Percentiles rank a stretch among this genome's conserved stretches.
phyloP scores from a whole-genome alignment of 306 rosid genomes.

The Fragaria nilgerrensis region DNA sequence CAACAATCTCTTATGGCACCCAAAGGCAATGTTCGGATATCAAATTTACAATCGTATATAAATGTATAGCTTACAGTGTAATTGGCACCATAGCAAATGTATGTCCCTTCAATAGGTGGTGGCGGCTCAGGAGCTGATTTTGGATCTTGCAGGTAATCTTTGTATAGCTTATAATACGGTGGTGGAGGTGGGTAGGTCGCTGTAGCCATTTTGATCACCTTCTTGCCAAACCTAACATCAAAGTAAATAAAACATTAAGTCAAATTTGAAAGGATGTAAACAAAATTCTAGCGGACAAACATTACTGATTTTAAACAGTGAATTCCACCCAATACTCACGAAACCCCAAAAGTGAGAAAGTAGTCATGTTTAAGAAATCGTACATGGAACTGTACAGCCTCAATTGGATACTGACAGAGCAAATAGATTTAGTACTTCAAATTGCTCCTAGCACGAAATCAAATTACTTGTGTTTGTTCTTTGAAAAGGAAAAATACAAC shows the following conservation, averaged over 20 bases:
- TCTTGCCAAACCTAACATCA: slow-evolving; percentile 16
- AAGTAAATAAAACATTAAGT: neutral
- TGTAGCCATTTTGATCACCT: slow-evolving; percentile 58
- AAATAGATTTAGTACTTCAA: too few relatives aligned
- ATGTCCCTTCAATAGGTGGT: slow-evolving; percentile 80
- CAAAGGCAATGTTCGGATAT: neutral
- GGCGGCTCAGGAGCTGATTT: slow-evolving; percentile 85
- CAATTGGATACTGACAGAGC: too few relatives aligned
- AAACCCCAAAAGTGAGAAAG: too few relatives aligned
- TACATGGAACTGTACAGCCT: too few relatives aligned
- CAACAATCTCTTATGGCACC: neutral
- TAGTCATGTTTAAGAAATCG: too few relatives aligned
- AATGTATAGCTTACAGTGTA: slow-evolving; percentile 52
- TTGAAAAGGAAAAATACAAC: too few relatives aligned
- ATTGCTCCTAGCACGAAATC: too few relatives aligned
- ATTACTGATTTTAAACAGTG: too few relatives aligned
- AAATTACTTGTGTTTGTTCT: too few relatives aligned
- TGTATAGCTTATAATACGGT: slow-evolving; percentile 81
- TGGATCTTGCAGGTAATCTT: slow-evolving; percentile 73
- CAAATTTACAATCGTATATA: neutral
- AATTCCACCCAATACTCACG: too few relatives aligned
- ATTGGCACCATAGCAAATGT: slow-evolving; percentile 47
- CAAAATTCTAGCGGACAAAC: neutral
- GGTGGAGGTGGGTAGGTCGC: slow-evolving; percentile 95
- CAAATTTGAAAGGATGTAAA: neutral